Base-by-base conservation (phyloP, 1,284 basidiomycete species). In the Boletus semigastroideus region DNA sequence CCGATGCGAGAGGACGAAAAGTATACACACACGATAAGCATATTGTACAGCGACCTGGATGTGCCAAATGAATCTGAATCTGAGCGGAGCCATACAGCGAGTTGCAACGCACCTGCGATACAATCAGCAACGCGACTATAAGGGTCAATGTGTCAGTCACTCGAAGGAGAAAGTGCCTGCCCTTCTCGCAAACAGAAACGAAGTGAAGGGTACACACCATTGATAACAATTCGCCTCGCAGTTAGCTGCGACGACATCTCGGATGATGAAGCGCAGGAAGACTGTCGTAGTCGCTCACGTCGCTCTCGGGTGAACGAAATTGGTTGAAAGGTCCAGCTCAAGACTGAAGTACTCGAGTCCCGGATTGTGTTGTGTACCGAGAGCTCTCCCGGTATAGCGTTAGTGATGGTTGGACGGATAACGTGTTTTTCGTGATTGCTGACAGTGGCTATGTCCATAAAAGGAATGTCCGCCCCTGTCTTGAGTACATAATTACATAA, bases 91-190 rank as follows among this genome's bases (percentile, higher is more conserved):
- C 12, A 17, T 33, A 17, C 10, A 16, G 16, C 34, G 37, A 16
- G 4, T 5, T 22, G 37, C 14, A 30, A 79, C 78, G 55, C 70
- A 82, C 83, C 71, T 84, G 83, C 14, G 82, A 78, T n/a, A 80
- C 82, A 38, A 81, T 73, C 51, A 86, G 78, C 45, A 87, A 67
- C 14, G 80, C 80, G 50, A 84, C 84, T 86, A 53, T n/a, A 22
- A 52, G 6, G 25, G 39, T 13, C 19, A 31, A 48, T 11, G 34
- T 1, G 28, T 68, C 17, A 68, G 48, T 34, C 1, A 59, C 42
- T 30, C n/a, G 22, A 28, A 38, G 2, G 25, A 19, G 17, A 52
- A 42, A 49, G 25, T 42, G 4, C 42, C 13, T 19, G 44, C 22
- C 17, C 48, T 42, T n/a, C 22, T 36, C 11, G 17, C 20, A 30